A percentile compares a stretch with the other conserved stretches of the same genome.
Evolutionary conservation across 2,329 filamentous ascomycete species (phyloP).

Genomic region (Aspergillus proliferans): DNA sequence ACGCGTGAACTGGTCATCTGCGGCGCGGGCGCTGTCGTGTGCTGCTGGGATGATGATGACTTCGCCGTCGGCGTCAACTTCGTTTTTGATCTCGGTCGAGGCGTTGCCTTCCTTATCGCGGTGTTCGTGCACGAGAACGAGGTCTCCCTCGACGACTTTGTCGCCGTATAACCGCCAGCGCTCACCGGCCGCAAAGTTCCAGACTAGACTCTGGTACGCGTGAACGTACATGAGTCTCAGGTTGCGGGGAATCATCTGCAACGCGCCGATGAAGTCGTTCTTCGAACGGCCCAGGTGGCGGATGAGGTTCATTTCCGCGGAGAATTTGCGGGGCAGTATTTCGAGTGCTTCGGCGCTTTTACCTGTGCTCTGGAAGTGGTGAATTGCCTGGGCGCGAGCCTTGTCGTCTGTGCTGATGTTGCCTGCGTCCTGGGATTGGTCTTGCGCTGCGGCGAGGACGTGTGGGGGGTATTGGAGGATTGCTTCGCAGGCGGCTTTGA

Average conservation of each 20-base stretch:
- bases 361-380: constrained; percentile 61
- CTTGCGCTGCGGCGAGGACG: constrained; percentile 52
- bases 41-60: constrained; percentile 57
- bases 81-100: constrained; percentile 32
- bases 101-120: constrained; percentile 28
- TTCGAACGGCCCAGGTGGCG: constrained; percentile 58
- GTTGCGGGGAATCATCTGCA: constrained; percentile 72
- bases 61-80: constrained; percentile 57
- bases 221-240: constrained; percentile 93
- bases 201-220: constrained; percentile 90
- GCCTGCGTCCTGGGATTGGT: constrained; percentile 34
- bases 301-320: constrained; percentile 72
- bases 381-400: constrained; percentile 69
- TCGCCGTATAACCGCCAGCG: constrained; percentile 71
- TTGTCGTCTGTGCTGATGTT: constrained; percentile 68
- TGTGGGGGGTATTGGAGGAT: constrained; percentile 68
- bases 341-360: constrained; percentile 56
- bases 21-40: constrained; percentile 50
- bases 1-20: constrained; percentile 56
- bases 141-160: constrained; percentile 74
- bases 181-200: constrained; percentile 78
- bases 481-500: constrained; percentile 69
- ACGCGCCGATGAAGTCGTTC: constrained; percentile 72
- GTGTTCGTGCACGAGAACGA: constrained; percentile 63
- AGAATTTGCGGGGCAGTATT: constrained; percentile 71